Evolutionary conservation across 2,329 filamentous ascomycete species (phyloP).

Genomic region (Thielaviopsis euricoi): DNA sequence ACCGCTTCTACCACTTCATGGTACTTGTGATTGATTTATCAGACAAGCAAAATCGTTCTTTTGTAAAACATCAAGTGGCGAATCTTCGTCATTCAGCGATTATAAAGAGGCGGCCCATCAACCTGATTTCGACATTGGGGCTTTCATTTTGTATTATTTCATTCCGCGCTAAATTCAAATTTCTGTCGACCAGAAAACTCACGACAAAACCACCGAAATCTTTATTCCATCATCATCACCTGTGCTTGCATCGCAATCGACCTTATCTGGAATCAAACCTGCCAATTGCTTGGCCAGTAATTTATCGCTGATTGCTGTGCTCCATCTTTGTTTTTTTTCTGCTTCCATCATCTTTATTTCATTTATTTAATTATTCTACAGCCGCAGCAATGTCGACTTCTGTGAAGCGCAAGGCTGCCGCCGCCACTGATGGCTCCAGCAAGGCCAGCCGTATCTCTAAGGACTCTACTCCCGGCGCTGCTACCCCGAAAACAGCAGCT

Average conservation of each 20-base stretch:
- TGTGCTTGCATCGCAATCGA: too few relatives aligned
- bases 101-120: neutral
- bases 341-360: neutral
- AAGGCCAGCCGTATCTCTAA: constrained; percentile 42
- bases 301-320: neutral
- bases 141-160: neutral
- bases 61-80: neutral
- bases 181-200: too few relatives aligned
- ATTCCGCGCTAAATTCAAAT: too few relatives aligned
- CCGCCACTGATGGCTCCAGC: constrained; percentile 28
- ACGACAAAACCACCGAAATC: too few relatives aligned
- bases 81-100: neutral
- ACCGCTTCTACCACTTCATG: too few relatives aligned
- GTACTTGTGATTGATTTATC: neutral
- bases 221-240: too few relatives aligned
- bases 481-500: constrained; percentile 41
- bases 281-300: neutral
- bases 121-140: neutral
- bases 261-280: too few relatives aligned
- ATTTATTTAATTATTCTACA: neutral
- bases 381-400: constrained; percentile 34
- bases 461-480: constrained; percentile 43
- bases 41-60: neutral
- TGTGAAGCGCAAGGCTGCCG: constrained; percentile 50
- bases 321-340: neutral